Base-by-base conservation (phyloP, 1,284 basidiomycete species). In the Naganishia liquefaciens region DNA sequence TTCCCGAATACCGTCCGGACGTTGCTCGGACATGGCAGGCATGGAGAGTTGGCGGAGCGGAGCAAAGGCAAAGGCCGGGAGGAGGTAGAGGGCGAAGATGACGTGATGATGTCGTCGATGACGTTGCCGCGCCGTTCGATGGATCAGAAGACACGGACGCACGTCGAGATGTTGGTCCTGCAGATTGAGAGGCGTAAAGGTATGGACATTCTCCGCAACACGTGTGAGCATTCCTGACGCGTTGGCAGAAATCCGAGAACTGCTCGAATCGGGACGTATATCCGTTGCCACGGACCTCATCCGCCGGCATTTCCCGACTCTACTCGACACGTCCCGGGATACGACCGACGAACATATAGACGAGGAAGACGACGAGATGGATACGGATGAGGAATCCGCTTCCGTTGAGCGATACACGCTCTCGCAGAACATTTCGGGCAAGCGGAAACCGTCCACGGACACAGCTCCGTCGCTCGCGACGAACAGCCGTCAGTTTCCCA, bases 181-280 rank as follows among this genome's bases (percentile, higher is more conserved):
- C 55, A 65, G 33, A 65, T 65, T 23, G 50, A 65, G 51, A 42
- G 64, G 57, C 47, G 64, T 28, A 60, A 54, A 40, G 57, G 64
- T 65, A 5, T 19, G 63, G 46, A n/a, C 19, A 2, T 10, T n/a
- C 6, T 25, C 37, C 15, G 27, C 11, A 17, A 5, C 7, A 4
- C 17, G n/a, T 3, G n/a, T 33, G 17, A 21, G 33, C 9, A 9
- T 2, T 9, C 21, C 46, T 50, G 21, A 50, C 30, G 9, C 33
- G 15, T 17, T 28, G 9, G 5, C 27, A 60, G 57, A 49, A 40
- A 62, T 62, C 40, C 60, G 60, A 23, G 40, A 43, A 7, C 4
- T 62, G 40, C 42, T 62, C n/a, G 21, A 53, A 21, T 43, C 39
- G 19, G 60, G 60, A 7, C 15, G 43, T 6, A 62, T 62, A 27